Evolutionary conservation across 176 grass and related monocot genomes (phyloP), one percentile per base, ranked within the genome.

Genomic region (Rhipidocladum racemiflorum): DNA sequence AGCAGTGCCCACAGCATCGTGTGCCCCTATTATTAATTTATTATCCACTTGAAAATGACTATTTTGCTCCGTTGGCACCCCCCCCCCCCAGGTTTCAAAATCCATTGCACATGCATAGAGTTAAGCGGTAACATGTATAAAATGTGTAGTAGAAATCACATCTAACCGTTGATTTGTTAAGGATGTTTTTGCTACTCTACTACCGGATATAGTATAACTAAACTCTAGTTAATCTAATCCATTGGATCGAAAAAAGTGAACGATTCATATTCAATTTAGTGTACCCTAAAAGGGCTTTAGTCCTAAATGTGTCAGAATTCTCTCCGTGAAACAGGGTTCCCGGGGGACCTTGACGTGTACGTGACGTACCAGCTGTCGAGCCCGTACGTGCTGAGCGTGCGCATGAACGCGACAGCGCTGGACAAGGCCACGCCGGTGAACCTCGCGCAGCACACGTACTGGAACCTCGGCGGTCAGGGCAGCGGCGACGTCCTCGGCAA

Each of bases 351-450:
- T 7, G 95, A 97, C 70, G 95, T 94, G 61, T 91, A 91, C 84
- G 96, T 98, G 38, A 98, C 90, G 32, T 97, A 97, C 78, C 69
- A 79, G 77, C 86, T 97, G 1, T 91, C 86, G 2, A 56, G 74
- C 3, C 74, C 81, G 3, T 94, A 97, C 79, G 81, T 76, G 34
- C 81, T 97, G 24, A 87, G 86, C 62, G 81, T 97, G 61, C 74
- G 40, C 86, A 97, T 97, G 95, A 83, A 86, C 40, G 92, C 84
- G 68, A 91, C 86, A 71, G 78, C 92, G 28, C 6, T 64, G 64
- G 68, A 83, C 86, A 94, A 91, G 89, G 84, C 92, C 0, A 97
- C 95, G 3, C 96, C 96, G 32, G 92, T 95, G 81, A 98, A 98
- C 88, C 78, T 98, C 15, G 90, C 85, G 65, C 88, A 95, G 82